Evolutionary conservation across 331 rosid genomes (phyloP), one percentile per base, ranked within the genome.

Genomic region (Malus hybrid): DNA sequence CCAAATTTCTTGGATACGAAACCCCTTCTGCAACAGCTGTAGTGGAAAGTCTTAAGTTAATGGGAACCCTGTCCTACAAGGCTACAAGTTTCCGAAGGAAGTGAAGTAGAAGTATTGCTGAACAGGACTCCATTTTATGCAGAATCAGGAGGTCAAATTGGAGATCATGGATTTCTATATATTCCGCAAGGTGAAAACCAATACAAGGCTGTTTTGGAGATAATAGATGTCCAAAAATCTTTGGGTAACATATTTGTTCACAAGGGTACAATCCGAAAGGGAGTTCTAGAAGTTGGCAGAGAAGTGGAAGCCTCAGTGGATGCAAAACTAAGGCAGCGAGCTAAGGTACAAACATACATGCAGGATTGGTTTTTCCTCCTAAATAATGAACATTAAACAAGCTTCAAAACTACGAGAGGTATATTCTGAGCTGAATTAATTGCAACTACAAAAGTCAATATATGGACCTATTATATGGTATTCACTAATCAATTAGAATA

Each of bases 121-220:
- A 85, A 90, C 83, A 85, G 82, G 83, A 93, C 97, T 72, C 98
- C 98, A 64, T 93, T 93, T 87, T 91, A 91, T 86, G 96, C 96
- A 68, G 98, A 93, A 88, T 93, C 98, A 70, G 98, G 97, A 42
- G 98, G 97, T 63, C 98, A 93, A 78, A 93, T 93, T 71, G 97
- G 88, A 75, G 98, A 93, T 80, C 82, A 86, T 65, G 98, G 98
- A 69, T 88, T 84, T 80, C 82, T 93, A 42, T 93, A 88, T 82
- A 67, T 88, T 65, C 57, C 86, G 14, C 85, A 88, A 59, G 84
- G 83, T 78, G 91, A 83, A 83, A 79, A 86, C 87, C 87, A 80
- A 78, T 86, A 71, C 59, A 82, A 81, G 71, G 91, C 90, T 71
- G 88, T 88, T 79, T 86, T 91, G 67, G 94, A 93, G 86, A 87